These are phyloP conservation scores for Hirschfeldia incana DNA, from an alignment of 345 rosid species.

Conservation along the genomic window DNA sequence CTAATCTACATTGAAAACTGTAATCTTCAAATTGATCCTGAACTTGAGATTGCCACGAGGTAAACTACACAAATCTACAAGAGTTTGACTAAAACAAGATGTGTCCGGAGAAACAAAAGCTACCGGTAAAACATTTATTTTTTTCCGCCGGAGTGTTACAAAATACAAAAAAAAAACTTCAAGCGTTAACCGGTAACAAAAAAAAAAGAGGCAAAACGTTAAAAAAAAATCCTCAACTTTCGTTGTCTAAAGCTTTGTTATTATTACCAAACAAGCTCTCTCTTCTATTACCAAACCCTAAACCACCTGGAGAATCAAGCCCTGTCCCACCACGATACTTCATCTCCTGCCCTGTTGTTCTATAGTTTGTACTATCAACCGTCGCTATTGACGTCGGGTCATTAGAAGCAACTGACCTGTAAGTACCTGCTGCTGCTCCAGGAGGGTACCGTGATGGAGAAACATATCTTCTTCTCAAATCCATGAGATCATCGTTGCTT, in stretches of 20 bases:
- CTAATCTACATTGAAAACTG: background rate
- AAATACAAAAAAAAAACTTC: slow-evolving; percentile 2
- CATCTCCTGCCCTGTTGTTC: slow-evolving; percentile 56
- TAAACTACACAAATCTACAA: background rate
- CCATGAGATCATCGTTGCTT: slow-evolving; percentile 56
- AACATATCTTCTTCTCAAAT: slow-evolving; percentile 63
- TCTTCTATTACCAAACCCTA: slow-evolving; percentile 65
- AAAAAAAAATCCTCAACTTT: slow-evolving; percentile 34
- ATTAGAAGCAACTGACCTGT: slow-evolving; percentile 51
- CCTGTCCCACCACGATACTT: slow-evolving; percentile 58
- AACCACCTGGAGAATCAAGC: slow-evolving; percentile 47
- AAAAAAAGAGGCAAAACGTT: background rate
- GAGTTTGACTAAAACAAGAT: background rate
- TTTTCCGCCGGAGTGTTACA: slow-evolving; percentile 24
- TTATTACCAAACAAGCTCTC: slow-evolving; percentile 57
- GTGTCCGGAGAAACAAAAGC: background rate
- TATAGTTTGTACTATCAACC: slow-evolving; percentile 55
- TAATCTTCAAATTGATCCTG: background rate
- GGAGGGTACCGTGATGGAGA: slow-evolving; percentile 70
- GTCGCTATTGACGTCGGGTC: slow-evolving; percentile 60
- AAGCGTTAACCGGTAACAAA: slow-evolving; percentile 18
- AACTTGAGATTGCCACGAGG: background rate
- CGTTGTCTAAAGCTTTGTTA: slow-evolving; percentile 62
- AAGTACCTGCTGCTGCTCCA: slow-evolving; percentile 59
- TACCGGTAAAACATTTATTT: slow-evolving; percentile 4